Base-by-base conservation (phyloP, 108 stramenopile genomes). In the Skeletonema menzelii region DNA sequence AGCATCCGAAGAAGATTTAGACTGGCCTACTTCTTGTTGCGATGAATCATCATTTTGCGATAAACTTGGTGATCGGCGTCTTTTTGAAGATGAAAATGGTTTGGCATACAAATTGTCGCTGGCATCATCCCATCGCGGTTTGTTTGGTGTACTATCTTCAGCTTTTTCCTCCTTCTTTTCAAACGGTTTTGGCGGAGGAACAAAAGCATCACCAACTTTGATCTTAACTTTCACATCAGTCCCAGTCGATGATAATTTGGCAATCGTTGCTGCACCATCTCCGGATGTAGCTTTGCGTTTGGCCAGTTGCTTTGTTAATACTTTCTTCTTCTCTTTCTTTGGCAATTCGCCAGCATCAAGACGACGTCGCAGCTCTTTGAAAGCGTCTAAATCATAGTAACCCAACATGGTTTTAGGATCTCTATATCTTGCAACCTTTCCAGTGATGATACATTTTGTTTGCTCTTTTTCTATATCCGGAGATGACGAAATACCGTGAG, bases 391-490 rank as follows among this genome's bases (percentile, higher is more conserved):
- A 83, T 93, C 85, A 62, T 73, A 73, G 70, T 93, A 95, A 12
- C 80, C 80, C 35, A 77, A 22, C 47, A 72, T 75, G 8, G 95
- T 90, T 63, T 83, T 73, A 10, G 92, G 92, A 67, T 93, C 92
- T 63, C 70, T 68, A 68, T 95, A 95, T 44, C 78, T 64, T 22
- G 91, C 95, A 34, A 67, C 70, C 72, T 88, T 87, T 27, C 95
- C 95, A 20, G 95, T 91, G 65, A 95, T 85, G 49, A 83, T 84
- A 60, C 95, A 95, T 74, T 69, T 77, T 66, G 37, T 53, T 47
- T 59, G n/a, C 19, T 22, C 28, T 42, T 60, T 58, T 65, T 56
- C 69, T 53, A 60, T 13, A 10, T 42, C 42, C 0, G 64, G 24
- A 47, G 75, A 34, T 12, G 63, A 47, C 31, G 27, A 68, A 56